Conservation (phyloP, 2,329 filamentous ascomycete genomes). For the Neopestalotiopsis clavispora region DNA sequence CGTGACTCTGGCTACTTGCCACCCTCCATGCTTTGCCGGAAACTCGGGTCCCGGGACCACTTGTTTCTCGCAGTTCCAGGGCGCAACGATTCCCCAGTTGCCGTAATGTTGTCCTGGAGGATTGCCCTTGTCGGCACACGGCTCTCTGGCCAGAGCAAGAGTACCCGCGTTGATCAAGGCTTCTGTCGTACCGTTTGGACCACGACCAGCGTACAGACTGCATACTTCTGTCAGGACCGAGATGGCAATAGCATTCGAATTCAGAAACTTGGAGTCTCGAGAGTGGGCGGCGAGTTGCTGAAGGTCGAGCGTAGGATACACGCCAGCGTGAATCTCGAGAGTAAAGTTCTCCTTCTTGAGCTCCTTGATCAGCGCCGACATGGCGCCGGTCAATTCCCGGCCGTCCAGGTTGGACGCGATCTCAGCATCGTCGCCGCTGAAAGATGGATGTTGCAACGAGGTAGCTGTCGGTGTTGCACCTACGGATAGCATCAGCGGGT, state of each 20-base stretch:
- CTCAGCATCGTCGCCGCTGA: constrained; percentile 24
- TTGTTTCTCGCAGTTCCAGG: constrained; percentile 52
- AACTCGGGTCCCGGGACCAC: constrained; percentile 47
- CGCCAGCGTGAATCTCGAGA: constrained; percentile 77
- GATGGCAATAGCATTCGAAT: constrained; percentile 65
- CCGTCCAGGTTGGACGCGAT: background rate
- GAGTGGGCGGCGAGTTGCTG: constrained; percentile 80
- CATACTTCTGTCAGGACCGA: constrained; percentile 75
- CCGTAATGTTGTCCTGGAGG: constrained; percentile 55
- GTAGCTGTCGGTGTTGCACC: constrained; percentile 79
- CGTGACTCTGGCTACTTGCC: constrained; percentile 74
- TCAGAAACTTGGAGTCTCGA: constrained; percentile 44
- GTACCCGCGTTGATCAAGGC: constrained; percentile 72
- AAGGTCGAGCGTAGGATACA: constrained; percentile 77
- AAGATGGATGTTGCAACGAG: constrained; percentile 61
- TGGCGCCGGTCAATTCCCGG: constrained; percentile 20
- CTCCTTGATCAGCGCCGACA: constrained; percentile 44
- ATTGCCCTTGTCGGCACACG: constrained; percentile 59
- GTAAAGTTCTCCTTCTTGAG: constrained; percentile 44
- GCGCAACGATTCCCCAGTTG: constrained; percentile 72
- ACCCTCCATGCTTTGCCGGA: constrained; percentile 50
- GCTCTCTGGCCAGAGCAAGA: constrained; percentile 74
- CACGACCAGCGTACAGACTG: constrained; percentile 68
- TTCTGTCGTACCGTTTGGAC: constrained; percentile 55
- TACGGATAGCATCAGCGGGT: constrained; percentile 63